phyloP scores from a whole-genome alignment of 129 eudicot genomes.

The Apium graveolens region DNA sequence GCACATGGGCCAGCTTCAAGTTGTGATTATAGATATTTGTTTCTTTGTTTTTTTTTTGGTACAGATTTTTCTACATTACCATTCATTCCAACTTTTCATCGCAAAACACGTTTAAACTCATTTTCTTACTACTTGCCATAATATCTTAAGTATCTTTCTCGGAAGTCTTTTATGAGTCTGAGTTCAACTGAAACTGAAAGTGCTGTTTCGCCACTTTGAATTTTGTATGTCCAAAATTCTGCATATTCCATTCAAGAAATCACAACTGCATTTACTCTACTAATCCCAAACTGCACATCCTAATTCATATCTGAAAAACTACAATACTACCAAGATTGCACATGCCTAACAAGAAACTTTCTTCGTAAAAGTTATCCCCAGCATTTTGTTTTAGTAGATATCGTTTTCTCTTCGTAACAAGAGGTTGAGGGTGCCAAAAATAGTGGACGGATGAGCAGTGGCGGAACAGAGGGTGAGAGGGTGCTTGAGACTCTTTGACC shows the following conservation, averaged over 20 bases:
- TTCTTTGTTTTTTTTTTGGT: background rate
- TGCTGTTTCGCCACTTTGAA: background rate
- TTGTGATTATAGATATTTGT: background rate
- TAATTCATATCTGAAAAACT: too few species aligned
- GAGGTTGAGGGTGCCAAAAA: too few species aligned
- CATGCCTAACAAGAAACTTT: too few species aligned
- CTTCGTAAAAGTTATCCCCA: too few species aligned
- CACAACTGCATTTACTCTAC: too few species aligned
- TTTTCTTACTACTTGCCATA: background rate
- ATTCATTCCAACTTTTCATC: background rate
- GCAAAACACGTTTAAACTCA: slow-evolving; percentile 4
- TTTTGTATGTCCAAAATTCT: background rate
- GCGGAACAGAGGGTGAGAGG: too few species aligned
- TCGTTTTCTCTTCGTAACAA: too few species aligned
- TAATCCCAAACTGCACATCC: too few species aligned
- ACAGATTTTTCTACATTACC: background rate
- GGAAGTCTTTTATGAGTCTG: background rate
- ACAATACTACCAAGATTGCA: too few species aligned
- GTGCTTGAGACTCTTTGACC: too few species aligned
- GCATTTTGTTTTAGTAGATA: too few species aligned
- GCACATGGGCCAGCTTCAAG: background rate
- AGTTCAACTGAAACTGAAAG: background rate
- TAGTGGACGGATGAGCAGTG: too few species aligned
- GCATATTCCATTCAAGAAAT: background rate
- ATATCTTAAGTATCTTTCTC: background rate